Conservation (phyloP, 2,329 filamentous ascomycete species). For the Orbilia javanica region DNA sequence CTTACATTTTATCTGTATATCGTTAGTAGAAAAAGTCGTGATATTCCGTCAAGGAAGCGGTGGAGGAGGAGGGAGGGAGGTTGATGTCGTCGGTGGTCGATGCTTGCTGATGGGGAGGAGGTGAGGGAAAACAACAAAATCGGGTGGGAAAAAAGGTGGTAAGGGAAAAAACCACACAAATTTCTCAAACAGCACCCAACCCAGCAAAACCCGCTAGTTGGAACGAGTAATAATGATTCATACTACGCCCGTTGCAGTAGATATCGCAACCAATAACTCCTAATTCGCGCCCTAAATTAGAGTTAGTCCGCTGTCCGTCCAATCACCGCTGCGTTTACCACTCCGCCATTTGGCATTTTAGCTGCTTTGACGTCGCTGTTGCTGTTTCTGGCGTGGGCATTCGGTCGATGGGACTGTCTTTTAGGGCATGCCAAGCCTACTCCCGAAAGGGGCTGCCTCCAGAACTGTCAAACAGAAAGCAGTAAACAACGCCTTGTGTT, state of each 20-base stretch:
- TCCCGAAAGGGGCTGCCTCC: background rate
- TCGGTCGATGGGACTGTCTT: conserved; percentile 53
- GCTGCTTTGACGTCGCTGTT: conserved; percentile 4
- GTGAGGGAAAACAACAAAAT: conserved; percentile 4
- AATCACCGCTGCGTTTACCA: conserved; percentile 18
- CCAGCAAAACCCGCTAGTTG: background rate
- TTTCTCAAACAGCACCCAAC: conserved; percentile 30
- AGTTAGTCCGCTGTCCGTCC: background rate
- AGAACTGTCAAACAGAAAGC: conserved; percentile 17
- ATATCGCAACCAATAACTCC: conserved; percentile 12
- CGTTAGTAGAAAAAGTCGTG: conserved; percentile 46
- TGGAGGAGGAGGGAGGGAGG: conserved; percentile 13
- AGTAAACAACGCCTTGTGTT: conserved; percentile 33
- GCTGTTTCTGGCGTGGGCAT: conserved; percentile 3
- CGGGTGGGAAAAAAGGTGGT: conserved; percentile 16
- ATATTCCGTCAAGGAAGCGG: conserved; percentile 26
- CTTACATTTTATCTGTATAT: conserved; percentile 52
- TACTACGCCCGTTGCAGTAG: conserved; percentile 6
- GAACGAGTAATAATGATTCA: conserved; percentile 42
- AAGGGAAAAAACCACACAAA: conserved; percentile 33
- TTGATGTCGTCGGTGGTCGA: conserved; percentile 43
- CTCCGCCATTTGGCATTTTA: conserved; percentile 29
- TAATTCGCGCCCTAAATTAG: background rate
- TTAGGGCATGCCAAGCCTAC: conserved; percentile 50
- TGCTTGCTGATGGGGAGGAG: conserved; percentile 24